Percentiles rank a stretch among this genome's conserved stretches.
Conservation (phyloP, 2,329 filamentous ascomycete genomes). For the Pestalotiopsis sp. region DNA sequence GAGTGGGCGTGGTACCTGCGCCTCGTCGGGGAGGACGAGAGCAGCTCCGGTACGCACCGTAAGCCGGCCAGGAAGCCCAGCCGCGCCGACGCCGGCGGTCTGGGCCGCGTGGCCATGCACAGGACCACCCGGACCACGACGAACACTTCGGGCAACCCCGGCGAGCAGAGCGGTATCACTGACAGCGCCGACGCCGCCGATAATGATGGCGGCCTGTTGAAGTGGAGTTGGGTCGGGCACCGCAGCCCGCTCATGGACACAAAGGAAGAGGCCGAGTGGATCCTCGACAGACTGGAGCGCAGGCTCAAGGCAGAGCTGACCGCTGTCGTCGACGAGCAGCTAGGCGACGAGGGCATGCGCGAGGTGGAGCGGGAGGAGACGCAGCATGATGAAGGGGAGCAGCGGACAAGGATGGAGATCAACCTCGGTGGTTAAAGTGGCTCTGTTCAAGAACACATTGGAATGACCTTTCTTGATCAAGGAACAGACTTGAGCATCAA, state of each 20-base stretch:
- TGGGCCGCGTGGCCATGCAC: constrained; percentile 2
- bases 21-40: constrained; percentile 71
- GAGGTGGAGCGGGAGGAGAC: constrained; percentile 25
- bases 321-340: constrained; percentile 20
- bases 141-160: not conserved
- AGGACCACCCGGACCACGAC: not conserved
- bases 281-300: constrained; percentile 65
- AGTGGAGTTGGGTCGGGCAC: constrained; percentile 76
- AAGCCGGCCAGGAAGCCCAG: constrained; percentile 27
- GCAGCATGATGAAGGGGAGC: not conserved
- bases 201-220: constrained; percentile 22
- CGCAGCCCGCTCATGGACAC: constrained; percentile 71
- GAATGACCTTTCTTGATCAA: not conserved
- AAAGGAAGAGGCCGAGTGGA: constrained; percentile 72
- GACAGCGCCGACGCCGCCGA: not conserved
- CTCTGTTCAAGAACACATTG: not conserved
- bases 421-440: not conserved
- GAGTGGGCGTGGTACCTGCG: constrained; percentile 86
- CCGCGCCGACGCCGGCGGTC: not conserved
- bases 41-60: constrained; percentile 51
- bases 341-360: constrained; percentile 15
- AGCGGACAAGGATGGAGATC: not conserved
- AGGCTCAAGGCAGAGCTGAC: constrained; percentile 55
- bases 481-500: not conserved
- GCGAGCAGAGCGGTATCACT: constrained; percentile 16